A percentile compares a stretch with the other conserved stretches of the same genome.
Conservation (phyloP, 371 early-diverging fungal genomes). For the Amoeboaphelidium protococcarum region DNA sequence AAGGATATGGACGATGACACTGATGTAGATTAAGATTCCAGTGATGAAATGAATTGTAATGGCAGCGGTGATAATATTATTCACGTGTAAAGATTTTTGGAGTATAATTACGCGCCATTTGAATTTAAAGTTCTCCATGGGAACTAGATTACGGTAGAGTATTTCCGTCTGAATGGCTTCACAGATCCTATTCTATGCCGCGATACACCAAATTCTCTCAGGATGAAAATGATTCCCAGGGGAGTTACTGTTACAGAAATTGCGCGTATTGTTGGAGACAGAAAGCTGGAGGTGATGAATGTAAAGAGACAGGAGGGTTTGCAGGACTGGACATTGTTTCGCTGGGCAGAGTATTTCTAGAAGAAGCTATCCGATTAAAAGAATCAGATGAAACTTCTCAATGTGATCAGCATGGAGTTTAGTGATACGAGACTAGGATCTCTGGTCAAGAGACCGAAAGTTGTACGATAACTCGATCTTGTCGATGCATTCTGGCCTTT, state of each 20-base stretch:
- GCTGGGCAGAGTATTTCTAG: slow-evolving; percentile 57
- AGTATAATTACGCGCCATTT: no score
- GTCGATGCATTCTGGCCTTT: slow-evolving; percentile 56
- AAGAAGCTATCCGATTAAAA: slow-evolving; percentile 12
- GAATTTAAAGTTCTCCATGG: slow-evolving; percentile 26
- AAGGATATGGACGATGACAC: background rate
- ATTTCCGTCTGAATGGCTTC: slow-evolving; percentile 24
- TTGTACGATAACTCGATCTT: slow-evolving; percentile 67
- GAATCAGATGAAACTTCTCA: slow-evolving; percentile 35
- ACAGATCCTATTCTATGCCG: slow-evolving; percentile 31
- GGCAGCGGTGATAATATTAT: no score
- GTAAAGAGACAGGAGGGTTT: slow-evolving; percentile 54
- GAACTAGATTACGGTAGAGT: slow-evolving; percentile 20
- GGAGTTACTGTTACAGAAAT: slow-evolving; percentile 33
- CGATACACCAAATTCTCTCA: slow-evolving; percentile 24
- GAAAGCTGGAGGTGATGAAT: slow-evolving; percentile 44
- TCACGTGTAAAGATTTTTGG: no score
- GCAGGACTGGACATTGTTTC: slow-evolving; percentile 40
- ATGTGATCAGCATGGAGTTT: slow-evolving; percentile 68
- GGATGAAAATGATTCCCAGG: slow-evolving; percentile 45
- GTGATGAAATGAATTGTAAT: background rate
- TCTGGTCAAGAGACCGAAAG: slow-evolving; percentile 30
- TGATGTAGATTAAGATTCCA: background rate
- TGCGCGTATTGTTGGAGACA: slow-evolving; percentile 33
- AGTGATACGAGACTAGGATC: slow-evolving; percentile 35